These are phyloP conservation scores for Fraxinus sp. DNA, from an alignment of 305 asterid species.

Conservation along the genomic window DNA sequence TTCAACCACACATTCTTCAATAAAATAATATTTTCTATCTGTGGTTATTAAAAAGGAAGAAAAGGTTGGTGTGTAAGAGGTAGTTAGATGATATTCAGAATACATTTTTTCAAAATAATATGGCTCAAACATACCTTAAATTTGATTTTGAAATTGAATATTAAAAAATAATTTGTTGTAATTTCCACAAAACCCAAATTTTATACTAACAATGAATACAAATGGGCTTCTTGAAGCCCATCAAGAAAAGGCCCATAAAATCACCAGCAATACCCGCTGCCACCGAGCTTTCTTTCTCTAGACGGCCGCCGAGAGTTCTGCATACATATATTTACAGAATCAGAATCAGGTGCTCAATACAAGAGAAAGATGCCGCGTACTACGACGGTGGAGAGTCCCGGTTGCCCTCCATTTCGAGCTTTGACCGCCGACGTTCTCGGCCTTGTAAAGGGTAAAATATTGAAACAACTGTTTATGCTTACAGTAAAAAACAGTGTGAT, in stretches of 20 bases:
- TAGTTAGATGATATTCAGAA: no score
- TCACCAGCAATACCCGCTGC: neutral
- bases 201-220: neutral
- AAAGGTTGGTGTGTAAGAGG: no score
- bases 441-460: slow-evolving; percentile 41
- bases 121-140: no score
- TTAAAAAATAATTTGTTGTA: no score
- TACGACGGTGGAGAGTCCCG: slow-evolving; percentile 65
- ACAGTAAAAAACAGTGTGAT: neutral
- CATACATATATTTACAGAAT: neutral
- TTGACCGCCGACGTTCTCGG: slow-evolving; percentile 69
- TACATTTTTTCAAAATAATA: no score
- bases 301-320: neutral
- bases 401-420: slow-evolving; percentile 86
- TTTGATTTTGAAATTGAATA: no score
- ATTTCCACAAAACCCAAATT: no score
- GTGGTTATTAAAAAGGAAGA: no score
- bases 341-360: neutral
- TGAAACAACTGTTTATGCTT: neutral
- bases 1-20: no score
- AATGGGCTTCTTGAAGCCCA: neutral
- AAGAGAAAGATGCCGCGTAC: slow-evolving; percentile 72
- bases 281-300: neutral
- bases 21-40: no score
- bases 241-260: neutral